Percentiles rank a stretch among this genome's conserved stretches.
phyloP scores from a whole-genome alignment of 1,139 yeast genomes.

The Meyerozyma sp. region DNA sequence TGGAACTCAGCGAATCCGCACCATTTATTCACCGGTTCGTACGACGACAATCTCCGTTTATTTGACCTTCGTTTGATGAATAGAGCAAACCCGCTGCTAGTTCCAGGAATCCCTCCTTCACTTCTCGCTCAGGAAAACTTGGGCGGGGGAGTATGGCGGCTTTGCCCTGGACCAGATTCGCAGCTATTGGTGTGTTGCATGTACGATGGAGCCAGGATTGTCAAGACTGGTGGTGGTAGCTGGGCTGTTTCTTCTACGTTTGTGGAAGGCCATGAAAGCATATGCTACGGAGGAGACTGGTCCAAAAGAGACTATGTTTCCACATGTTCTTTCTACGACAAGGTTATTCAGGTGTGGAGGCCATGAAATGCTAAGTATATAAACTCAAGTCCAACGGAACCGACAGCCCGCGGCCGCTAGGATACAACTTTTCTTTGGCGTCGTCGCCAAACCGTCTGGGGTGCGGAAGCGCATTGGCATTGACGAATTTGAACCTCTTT shows the following conservation, averaged over 20 bases:
- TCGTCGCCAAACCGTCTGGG: conserved; percentile 70
- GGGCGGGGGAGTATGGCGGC: conserved; percentile 95
- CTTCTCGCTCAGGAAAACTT: conserved; percentile 42
- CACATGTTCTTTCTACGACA: conserved; percentile 91
- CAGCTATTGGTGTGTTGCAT: conserved; percentile 77
- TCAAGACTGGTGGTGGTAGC: conserved; percentile 23
- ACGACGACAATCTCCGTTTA: conserved; percentile 72
- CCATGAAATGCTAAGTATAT: background rate
- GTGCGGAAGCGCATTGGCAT: conserved; percentile 67
- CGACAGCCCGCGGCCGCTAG: conserved; percentile 93
- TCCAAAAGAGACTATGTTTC: conserved; percentile 43
- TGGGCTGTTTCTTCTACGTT: conserved; percentile 41
- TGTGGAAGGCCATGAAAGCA: conserved; percentile 76
- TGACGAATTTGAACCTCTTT: conserved; percentile 64
- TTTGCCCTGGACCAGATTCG: conserved; percentile 59
- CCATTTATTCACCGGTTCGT: conserved; percentile 82
- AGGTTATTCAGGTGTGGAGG: conserved; percentile 69
- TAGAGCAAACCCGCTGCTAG: conserved; percentile 26
- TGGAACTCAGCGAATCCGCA: conserved; percentile 44
- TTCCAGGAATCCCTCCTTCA: conserved; percentile 46
- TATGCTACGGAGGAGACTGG: conserved; percentile 98
- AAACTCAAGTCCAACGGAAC: conserved; percentile 71
- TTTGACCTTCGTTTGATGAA: conserved; percentile 65
- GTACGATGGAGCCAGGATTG: conserved; percentile 88
- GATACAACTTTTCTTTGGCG: conserved; percentile 65